Base-by-base conservation (phyloP, 108 stramenopile species). In the Skeletonema costatum region DNA sequence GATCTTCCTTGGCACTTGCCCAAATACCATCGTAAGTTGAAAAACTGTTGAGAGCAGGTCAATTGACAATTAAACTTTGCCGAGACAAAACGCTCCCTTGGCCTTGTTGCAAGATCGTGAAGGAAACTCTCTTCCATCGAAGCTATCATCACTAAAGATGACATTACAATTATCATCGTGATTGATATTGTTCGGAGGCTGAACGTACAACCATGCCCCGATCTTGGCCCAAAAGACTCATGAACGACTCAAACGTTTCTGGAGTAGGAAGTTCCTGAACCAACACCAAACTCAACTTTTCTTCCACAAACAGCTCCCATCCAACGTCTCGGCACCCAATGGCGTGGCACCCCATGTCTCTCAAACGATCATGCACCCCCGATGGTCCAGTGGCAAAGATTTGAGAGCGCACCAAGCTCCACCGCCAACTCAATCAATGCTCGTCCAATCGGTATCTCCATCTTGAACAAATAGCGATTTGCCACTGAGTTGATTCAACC, bases 391-490 rank as follows among this genome's bases (percentile, higher is more conserved):
- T 82, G 2, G 82, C 82, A 73, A 73, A 82, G 33, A 82, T 73
- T 58, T 76, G 65, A 25, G 42, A 41, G n/a, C 6, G 74, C 75
- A 11, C 82, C 82, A 7, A 82, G 63, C 32, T 63, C 53, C 1
- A 32, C 35, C 19, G 70, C 82, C 60, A 82, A 30, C 10, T 82
- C 82, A 38, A 82, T 82, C 10, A 82, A n/a, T 12, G 71, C 82
- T 42, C 41, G 60, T 35, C 82, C 82, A 21, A 82, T 82, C 82
- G 16, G 82, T 82, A 32, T 76, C 62, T 29, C 82, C 82, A 66
- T 76, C 72, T 53, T 76, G 71, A 7, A 82, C 63, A 39, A 82
- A 66, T 58, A 82, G 72, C 6, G 82, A 82, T 60, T 76, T 51
- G 5, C 82, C 82, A 7, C 35, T 5, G 4, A 82, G 58, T 25